A percentile compares a stretch with the other conserved stretches of the same genome.
These are phyloP conservation scores for Blastobotrys raffinosifermentans DNA, from an alignment of 1,139 yeast species.

Conservation along the genomic window DNA sequence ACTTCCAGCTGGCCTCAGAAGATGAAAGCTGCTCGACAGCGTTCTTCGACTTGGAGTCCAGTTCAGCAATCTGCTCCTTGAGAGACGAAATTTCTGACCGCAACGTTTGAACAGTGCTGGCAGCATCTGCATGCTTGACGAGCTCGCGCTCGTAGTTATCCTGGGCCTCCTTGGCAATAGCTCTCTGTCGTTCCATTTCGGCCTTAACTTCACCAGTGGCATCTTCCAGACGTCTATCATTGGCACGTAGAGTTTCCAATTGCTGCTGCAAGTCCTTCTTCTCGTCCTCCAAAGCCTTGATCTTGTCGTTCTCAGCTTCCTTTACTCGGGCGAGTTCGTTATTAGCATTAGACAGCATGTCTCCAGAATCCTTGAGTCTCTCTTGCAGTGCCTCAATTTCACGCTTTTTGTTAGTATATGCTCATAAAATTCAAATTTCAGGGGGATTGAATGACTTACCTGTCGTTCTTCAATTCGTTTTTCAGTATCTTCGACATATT, in stretches of 20 bases:
- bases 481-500: conserved; percentile 38
- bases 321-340: conserved; percentile 20
- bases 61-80: conserved; percentile 34
- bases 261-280: conserved; percentile 37
- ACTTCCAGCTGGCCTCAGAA: conserved; percentile 42
- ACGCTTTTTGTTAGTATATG: conserved; percentile 12
- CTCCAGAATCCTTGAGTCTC: conserved; percentile 31
- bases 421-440: conserved; percentile 12
- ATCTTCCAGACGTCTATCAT: conserved; percentile 33
- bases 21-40: conserved; percentile 32
- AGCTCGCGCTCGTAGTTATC: conserved; percentile 54
- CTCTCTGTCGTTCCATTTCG: conserved; percentile 50
- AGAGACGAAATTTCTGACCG: conserved; percentile 41
- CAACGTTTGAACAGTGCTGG: conserved; percentile 40
- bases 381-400: conserved; percentile 38
- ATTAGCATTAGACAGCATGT: conserved; percentile 24
- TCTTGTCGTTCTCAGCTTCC: conserved; percentile 20
- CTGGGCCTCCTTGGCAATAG: conserved; percentile 48
- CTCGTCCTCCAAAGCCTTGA: conserved; percentile 28
- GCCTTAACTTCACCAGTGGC: conserved; percentile 27
- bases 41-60: conserved; percentile 33
- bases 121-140: conserved; percentile 51
- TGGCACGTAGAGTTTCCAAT: conserved; percentile 39
- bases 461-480: conserved; percentile 37
- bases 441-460: conserved; percentile 27